Conservation (phyloP, 768 basidiomycete genomes). For the Panaeolus papilionaceus region DNA sequence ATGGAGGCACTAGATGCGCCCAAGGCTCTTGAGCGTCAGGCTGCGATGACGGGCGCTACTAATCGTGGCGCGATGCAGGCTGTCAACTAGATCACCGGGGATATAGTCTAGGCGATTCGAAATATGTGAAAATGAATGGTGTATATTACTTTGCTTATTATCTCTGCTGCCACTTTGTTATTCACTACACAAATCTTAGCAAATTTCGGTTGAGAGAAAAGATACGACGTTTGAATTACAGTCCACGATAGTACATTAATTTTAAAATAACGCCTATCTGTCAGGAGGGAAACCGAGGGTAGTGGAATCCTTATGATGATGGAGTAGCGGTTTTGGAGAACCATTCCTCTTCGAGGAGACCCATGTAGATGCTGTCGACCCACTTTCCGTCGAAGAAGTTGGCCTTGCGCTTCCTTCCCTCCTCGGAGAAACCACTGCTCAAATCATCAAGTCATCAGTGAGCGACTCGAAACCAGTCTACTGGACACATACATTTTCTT, state of each 20-base stretch:
- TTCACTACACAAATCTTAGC: too few relatives aligned
- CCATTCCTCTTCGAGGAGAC: conserved; percentile 48
- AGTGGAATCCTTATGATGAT: not conserved
- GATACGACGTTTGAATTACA: not conserved
- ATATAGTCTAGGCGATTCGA: too few relatives aligned
- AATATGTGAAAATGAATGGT: too few relatives aligned
- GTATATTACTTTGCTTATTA: too few relatives aligned
- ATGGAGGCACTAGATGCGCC: conserved; percentile 82
- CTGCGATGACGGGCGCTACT: conserved; percentile 51
- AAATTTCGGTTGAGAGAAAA: not conserved
- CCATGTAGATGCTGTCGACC: conserved; percentile 46
- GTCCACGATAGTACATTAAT: too few relatives aligned
- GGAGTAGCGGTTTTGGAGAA: conserved; percentile 15
- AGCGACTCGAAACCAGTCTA: not conserved
- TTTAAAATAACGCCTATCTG: too few relatives aligned
- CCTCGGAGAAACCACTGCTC: conserved; percentile 46
- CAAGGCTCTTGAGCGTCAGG: conserved; percentile 58
- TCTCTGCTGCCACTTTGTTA: too few relatives aligned
- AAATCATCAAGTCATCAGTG: not conserved
- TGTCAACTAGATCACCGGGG: not conserved
- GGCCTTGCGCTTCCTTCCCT: conserved; percentile 42
- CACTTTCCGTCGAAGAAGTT: conserved; percentile 43
- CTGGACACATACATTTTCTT: conserved; percentile 35
- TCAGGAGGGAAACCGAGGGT: too few relatives aligned
- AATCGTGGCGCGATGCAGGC: not conserved